Base-by-base conservation (phyloP, 2,329 filamentous ascomycete genomes). In the Aspergillus sergii region DNA sequence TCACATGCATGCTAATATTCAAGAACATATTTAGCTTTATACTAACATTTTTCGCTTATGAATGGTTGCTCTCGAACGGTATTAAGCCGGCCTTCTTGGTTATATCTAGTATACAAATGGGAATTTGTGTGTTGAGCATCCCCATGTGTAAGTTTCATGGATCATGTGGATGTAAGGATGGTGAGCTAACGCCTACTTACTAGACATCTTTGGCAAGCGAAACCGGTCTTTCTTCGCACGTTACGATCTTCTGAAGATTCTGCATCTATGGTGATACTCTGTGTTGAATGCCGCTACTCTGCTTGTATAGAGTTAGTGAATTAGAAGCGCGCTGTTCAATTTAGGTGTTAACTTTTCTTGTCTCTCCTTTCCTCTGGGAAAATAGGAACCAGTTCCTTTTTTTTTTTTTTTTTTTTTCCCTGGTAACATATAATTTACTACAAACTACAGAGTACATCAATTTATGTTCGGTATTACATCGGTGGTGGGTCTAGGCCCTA, bases 1-100 rank as follows among this genome's bases (percentile, higher is more conserved):
- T 97, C 76, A 97, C 93, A 0, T 92, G 92, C 78, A 86, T 95
- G 75, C 86, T 97, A 67, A 89, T 97, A 59, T 97, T 97, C 84
- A 97, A 97, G 80, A 97, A 97, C 78, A 86, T 97, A 66, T 96
- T 97, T 80, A 91, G 89, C 66, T 97, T 96, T 71, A 87, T 88
- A 8, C 81, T 97, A 61, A 96, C 94, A 0, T 96, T 89, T 75
- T 90, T 87, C 69, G 93, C 92, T 1, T 96, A 92, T 71, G 84
- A 93, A 62, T 97, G 94, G 94, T 83, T 97, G 30, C 83, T 90
- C 11, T 68, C 80, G 0, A 74, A 75, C 10, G 87, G 87, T 1
- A 86, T 88, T 64, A 83, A 85, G 54, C 71, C 72, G 26, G 81
- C 86, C 0, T 94, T 97, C 78, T 84, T 91, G 59, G 84, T 86